A percentile compares a stretch with the other conserved stretches of the same genome.
These are phyloP conservation scores for Vanilla planifolia DNA, from an alignment of 106 monocot species.

Conservation along the genomic window DNA sequence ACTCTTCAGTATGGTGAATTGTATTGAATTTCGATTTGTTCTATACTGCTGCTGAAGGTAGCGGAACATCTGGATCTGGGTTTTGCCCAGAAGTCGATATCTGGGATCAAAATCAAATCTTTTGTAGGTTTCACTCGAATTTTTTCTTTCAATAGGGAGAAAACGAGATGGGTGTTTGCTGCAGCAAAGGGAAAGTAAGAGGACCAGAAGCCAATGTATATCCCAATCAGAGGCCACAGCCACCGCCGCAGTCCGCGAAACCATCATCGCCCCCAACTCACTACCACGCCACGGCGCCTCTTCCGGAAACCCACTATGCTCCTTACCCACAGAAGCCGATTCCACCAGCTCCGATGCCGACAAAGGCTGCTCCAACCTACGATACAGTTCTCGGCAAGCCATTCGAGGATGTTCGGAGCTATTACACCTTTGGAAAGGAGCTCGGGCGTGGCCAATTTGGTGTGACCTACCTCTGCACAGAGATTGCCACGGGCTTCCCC, in stretches of 20 bases:
- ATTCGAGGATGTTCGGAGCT: slow-evolving; percentile 23
- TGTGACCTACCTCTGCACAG: slow-evolving; percentile 48
- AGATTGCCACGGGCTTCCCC: slow-evolving; percentile 25
- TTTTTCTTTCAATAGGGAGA: background rate
- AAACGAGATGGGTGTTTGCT: slow-evolving; percentile 6
- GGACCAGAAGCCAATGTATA: background rate
- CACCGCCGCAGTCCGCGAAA: background rate
- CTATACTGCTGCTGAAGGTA: too few relatives aligned
- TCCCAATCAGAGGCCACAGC: background rate
- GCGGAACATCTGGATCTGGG: too few relatives aligned
- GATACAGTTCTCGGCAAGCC: slow-evolving; percentile 41
- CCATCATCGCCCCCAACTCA: background rate
- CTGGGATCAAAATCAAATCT: background rate
- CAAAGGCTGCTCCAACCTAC: background rate
- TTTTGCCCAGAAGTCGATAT: too few relatives aligned
- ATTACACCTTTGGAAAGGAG: slow-evolving; percentile 43
- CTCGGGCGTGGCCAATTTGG: slow-evolving; percentile 58
- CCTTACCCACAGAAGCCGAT: slow-evolving; percentile 1
- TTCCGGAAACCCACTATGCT: background rate
- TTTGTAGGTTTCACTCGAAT: background rate
- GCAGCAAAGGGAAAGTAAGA: slow-evolving; percentile 1
- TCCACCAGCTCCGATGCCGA: background rate
- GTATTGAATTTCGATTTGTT: too few relatives aligned
- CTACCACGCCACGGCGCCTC: background rate
- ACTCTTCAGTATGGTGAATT: too few relatives aligned